These are phyloP conservation scores for Mortierella sp. DNA, from an alignment of 371 early-diverging fungal species.

Conservation along the genomic window DNA sequence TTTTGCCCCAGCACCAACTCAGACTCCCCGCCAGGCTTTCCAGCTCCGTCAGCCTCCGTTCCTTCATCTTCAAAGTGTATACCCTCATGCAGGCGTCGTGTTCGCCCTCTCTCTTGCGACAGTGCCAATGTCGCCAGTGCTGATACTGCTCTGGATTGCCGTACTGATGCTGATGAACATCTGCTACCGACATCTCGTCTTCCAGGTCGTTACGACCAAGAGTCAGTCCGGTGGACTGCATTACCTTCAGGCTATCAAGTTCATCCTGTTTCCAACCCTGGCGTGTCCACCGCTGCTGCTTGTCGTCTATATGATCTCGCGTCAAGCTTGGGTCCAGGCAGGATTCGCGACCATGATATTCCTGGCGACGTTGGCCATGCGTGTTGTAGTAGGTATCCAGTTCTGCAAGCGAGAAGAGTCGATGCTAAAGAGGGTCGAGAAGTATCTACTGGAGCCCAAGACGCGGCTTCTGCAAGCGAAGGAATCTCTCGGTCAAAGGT, in stretches of 20 bases:
- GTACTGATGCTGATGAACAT: slow-evolving; percentile 18
- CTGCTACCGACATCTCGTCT: slow-evolving; percentile 27
- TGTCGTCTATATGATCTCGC: slow-evolving; percentile 9
- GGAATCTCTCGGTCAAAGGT: neutral
- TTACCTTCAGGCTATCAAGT: slow-evolving; percentile 21
- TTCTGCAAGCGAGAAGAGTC: slow-evolving; percentile 27
- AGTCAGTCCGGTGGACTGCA: slow-evolving; percentile 40
- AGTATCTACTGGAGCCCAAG: neutral
- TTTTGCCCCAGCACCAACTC: slow-evolving; percentile 22
- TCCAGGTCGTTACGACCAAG: slow-evolving; percentile 40
- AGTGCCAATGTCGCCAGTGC: slow-evolving; percentile 20
- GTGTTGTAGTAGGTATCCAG: slow-evolving; percentile 6
- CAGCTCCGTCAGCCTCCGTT: slow-evolving; percentile 30
- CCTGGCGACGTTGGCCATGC: neutral
- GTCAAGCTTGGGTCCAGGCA: slow-evolving; percentile 27
- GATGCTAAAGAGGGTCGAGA: slow-evolving; percentile 26
- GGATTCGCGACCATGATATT: slow-evolving; percentile 7
- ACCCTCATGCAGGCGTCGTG: slow-evolving; percentile 26
- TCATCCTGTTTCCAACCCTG: slow-evolving; percentile 18
- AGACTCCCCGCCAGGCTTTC: slow-evolving; percentile 38
- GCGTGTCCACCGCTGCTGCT: slow-evolving; percentile 22
- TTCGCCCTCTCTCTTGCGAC: slow-evolving; percentile 26
- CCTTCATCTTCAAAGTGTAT: slow-evolving; percentile 28
- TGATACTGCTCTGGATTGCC: slow-evolving; percentile 28
- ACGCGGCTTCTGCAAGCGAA: neutral